Conservation (phyloP, 2,329 filamentous ascomycete species). For the Ampelomyces quisqualis region DNA sequence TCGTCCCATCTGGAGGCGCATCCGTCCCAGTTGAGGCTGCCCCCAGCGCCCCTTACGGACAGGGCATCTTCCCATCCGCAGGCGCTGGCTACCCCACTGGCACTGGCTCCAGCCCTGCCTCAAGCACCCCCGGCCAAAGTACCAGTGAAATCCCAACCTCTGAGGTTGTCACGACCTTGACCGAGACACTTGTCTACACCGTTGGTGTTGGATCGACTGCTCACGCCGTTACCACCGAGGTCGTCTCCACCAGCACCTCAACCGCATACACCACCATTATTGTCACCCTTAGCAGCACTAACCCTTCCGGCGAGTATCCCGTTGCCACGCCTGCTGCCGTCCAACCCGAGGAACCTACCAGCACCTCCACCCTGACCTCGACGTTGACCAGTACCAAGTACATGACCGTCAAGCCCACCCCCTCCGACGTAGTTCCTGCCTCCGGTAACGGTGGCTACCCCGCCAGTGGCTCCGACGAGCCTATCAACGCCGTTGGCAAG, state of each 20-base stretch:
- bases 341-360: constrained; percentile 14
- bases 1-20: not conserved
- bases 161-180: constrained; percentile 39
- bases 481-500: constrained; percentile 6
- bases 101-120: constrained; percentile 36
- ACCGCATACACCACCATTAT: constrained; percentile 38
- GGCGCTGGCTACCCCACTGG: constrained; percentile 22
- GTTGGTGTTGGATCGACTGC: constrained; percentile 45
- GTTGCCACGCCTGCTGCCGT: constrained; percentile 7
- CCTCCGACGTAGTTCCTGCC: constrained; percentile 15
- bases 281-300: constrained; percentile 25
- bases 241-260: constrained; percentile 33
- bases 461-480: constrained; percentile 14
- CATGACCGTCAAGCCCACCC: constrained; percentile 38
- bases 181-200: constrained; percentile 49
- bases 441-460: constrained; percentile 17
- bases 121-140: constrained; percentile 29
- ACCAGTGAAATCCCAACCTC: constrained; percentile 25
- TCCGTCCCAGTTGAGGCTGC: constrained; percentile 5
- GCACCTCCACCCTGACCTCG: constrained; percentile 32
- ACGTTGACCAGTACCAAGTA: constrained; percentile 40
- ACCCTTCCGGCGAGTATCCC: constrained; percentile 10
- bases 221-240: constrained; percentile 48
- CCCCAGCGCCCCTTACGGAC: not conserved
- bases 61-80: constrained; percentile 8